Evolutionary conservation across 2,329 filamentous ascomycete species (phyloP), one percentile per base, ranked within the genome.

Genomic region (Pestalotiopsis sp.): DNA sequence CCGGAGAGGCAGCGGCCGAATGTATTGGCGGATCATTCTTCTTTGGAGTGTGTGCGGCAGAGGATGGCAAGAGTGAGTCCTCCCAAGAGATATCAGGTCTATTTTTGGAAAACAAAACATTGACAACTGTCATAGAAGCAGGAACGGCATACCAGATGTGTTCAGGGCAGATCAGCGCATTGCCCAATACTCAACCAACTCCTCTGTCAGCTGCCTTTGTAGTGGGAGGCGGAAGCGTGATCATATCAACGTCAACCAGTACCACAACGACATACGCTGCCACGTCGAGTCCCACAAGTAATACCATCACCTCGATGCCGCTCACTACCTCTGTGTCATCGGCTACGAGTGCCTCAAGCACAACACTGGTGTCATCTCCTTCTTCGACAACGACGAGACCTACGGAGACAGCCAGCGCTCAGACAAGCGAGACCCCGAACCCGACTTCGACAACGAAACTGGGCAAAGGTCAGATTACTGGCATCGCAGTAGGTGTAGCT

Each of bases 1-100:
- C 93, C 62, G 91, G 91, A n/a, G 92, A 94, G 79, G 91, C 86
- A 12, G 90, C 89, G 4, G 79, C 93, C 70, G 87, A 91, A 74
- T 94, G 92, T 77, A 85, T 92, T 41, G 81, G 87, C 9, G 87
- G 87, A 7, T 85, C 88, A 74, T 79, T 76, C 67, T 78, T 78
- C 45, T 74, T 84, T 59, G 85, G 85, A 2, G 80, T 79, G 14
- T 94, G 92, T 77, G 77, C 81, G 4, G 80, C 82, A 3, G 74
- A 79, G 12, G 84, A 87, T 64, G 76, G 77, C 11, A 73, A 76
- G 41, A 79, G 84, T 78, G 75, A 83, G 72, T 76, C 38, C 45
- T n/a, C 27, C 23, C 31, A 17, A 27, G 17, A 62, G 17, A 17
- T 39, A 39, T 4, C 23, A 14, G 13, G 11, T 59, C 57, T 36